A percentile compares a stretch with the other conserved stretches of the same genome.
These are phyloP conservation scores for Cladosporium velox DNA, from an alignment of 2,329 filamentous ascomycete species.

Conservation along the genomic window DNA sequence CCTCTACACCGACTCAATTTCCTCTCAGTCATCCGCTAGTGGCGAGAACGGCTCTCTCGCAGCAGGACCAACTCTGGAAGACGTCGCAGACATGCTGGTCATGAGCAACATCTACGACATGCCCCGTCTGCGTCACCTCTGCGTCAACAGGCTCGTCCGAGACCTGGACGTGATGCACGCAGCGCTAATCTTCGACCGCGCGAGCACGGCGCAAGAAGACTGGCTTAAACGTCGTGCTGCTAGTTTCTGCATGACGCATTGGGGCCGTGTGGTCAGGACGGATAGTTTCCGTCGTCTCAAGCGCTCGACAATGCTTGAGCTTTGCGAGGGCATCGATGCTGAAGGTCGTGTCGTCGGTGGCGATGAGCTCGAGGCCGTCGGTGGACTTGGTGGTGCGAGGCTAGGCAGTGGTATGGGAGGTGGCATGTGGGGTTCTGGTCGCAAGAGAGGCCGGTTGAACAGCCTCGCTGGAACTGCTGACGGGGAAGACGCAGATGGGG, in stretches of 20 bases:
- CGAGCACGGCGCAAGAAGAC: conserved; percentile 84
- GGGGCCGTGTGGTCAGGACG: conserved; percentile 90
- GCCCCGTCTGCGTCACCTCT: conserved; percentile 84
- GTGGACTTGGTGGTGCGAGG: conserved; percentile 54
- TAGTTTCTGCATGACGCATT: conserved; percentile 86
- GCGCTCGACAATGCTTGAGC: conserved; percentile 77
- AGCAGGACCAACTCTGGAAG: conserved; percentile 65
- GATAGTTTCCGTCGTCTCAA: conserved; percentile 81
- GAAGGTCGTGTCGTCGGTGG: conserved; percentile 90
- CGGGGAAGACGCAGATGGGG: conserved; percentile 38
- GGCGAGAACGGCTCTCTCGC: conserved; percentile 37
- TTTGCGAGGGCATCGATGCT: conserved; percentile 89
- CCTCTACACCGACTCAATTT: conserved; percentile 91
- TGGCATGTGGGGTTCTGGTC: conserved; percentile 34
- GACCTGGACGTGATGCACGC: conserved; percentile 94
- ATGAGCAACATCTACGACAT: conserved; percentile 99
- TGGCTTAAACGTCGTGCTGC: conserved; percentile 91
- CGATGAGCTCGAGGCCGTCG: conserved; percentile 71
- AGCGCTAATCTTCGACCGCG: conserved; percentile 94
- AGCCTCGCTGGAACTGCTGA: conserved; percentile 48
- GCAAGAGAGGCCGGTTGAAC: conserved; percentile 47
- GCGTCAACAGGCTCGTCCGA: conserved; percentile 83
- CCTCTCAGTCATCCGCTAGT: conserved; percentile 33
- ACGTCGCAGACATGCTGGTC: conserved; percentile 90
- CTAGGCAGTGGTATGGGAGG: conserved; percentile 43